Base-by-base conservation (phyloP, 345 rosid species). In the Erucastrum elatum region DNA sequence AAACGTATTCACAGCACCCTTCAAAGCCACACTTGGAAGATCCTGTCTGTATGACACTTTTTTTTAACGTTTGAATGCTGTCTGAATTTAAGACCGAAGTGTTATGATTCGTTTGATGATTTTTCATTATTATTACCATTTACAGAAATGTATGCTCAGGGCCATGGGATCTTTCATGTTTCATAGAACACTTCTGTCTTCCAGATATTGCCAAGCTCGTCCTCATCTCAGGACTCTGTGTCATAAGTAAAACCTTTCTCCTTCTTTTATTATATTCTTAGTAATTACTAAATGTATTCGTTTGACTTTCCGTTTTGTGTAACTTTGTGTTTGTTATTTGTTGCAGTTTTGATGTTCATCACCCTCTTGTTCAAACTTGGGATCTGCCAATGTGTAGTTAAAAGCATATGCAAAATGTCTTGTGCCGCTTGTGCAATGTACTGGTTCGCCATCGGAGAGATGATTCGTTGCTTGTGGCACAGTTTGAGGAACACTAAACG, bases 371-470 rank as follows among this genome's bases (percentile, higher is more conserved):
- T 88, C 89, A 85, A 89, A 84, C 55, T 91, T 70, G 97, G 97
- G 17, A 85, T 91, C n/a, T 91, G 87, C 82, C 91, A 87, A 49
- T 88, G 94, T 87, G 67, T 88, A 10, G 82, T 73, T 39, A 89
- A 78, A 85, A 86, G 91, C 87, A 84, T 93, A 8, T 87, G 94
- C 69, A 90, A 86, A 75, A 87, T 91, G 87, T 86, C 89, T n/a
- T 93, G 89, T 85, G 86, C 86, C 15, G 87, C 83, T 4, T 91
- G 91, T 37, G 84, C 81, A 11, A 71, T 85, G 0, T 90, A 88
- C 75, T 93, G 93, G 87, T 77, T 17, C 9, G 86, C 89, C 1
- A 30, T 90, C 6, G 75, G 83, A 59, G 88, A 86, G 31, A 76
- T 84, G 30, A 58, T 83, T 8, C 80, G 88, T 77, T 86, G 84